Base-by-base conservation (phyloP, 225 moss, liverwort and hornwort species). In the Straminergon stramineum region DNA sequence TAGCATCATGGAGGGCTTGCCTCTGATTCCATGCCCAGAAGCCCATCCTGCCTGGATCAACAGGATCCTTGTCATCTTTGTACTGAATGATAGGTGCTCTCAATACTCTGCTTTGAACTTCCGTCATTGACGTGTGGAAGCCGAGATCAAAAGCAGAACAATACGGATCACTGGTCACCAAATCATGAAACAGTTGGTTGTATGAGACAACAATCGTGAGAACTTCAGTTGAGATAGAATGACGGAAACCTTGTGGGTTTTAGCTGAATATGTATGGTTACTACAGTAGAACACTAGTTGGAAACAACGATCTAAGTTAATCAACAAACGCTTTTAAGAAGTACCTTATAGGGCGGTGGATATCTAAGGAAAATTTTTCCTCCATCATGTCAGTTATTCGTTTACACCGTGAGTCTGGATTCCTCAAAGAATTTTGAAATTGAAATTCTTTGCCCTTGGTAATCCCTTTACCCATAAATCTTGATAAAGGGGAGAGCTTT, bases 1-100 rank as follows among this genome's bases (percentile, higher is more conserved):
- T 90, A 17, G 91, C 85, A 48, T 91, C 92, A 27, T 84, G 86
- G 41, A 93, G 93, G 27, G 93, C 92, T 75, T 93, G 90, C 60
- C 52, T 88, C 14, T 86, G 89, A n/a, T 90, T 90, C 93, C 93
- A 93, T 48, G 93, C 93, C 93, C 93, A 93, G 61, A 91, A 92
- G 39, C 92, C 93, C 85, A 89, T 85, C 52, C 45, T 89, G 14
- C 92, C 91, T 27, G 93, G 93, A 88, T 93, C 92, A 10, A 92
- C 75, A 69, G 79, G 85, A 60, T 92, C 91, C 14, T 64, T 69
- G 73, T 65, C 87, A 83, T 85, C 74, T 60, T 91, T 88, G 76
- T 79, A 93, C 37, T 93, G 92, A 57, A 93, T 92, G 35, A 91
- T 83, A 45, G 93, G 93, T 24, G 93, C 92, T 88, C 70, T 93